Evolutionary conservation across 495 filamentous ascomycete species (phyloP).

Genomic region (Aspergillus bridgeri): DNA sequence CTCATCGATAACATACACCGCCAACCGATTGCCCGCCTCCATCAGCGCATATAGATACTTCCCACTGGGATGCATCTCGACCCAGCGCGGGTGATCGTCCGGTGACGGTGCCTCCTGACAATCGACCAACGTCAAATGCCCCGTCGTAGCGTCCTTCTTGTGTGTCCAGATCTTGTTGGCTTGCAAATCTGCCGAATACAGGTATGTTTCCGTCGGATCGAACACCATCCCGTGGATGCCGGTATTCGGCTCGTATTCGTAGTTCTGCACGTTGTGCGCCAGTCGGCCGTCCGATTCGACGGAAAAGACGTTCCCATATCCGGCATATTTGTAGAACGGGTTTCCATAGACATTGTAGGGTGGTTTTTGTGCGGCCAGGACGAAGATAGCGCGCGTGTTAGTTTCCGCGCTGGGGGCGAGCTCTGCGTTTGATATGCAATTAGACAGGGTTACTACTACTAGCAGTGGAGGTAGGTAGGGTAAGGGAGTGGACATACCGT

Average conservation of each 20-base stretch:
- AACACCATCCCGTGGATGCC: conserved; percentile 90
- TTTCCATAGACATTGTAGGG: conserved; percentile 81
- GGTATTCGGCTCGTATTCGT: conserved; percentile 66
- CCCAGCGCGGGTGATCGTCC: conserved; percentile 79
- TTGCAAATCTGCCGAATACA: conserved; percentile 80
- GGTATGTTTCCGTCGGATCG: conserved; percentile 75
- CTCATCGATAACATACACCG: conserved; percentile 75
- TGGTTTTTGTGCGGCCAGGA: conserved; percentile 69
- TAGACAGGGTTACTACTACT: conserved; percentile 1
- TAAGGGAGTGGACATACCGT: conserved; percentile 48
- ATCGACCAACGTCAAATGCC: conserved; percentile 63
- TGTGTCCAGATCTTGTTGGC: conserved; percentile 88
- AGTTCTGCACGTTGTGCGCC: conserved; percentile 71
- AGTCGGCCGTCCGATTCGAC: conserved; percentile 60
- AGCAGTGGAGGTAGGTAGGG: not conserved
- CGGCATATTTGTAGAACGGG: conserved; percentile 82
- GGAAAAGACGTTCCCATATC: conserved; percentile 74
- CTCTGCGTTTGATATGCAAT: conserved; percentile 38
- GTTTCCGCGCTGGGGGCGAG: conserved; percentile 63
- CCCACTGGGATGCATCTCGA: conserved; percentile 71
- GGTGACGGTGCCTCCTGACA: conserved; percentile 65
- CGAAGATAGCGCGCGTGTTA: conserved; percentile 82
- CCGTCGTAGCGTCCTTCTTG: conserved; percentile 63
- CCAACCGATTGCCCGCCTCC: conserved; percentile 79
- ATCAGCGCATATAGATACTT: conserved; percentile 80